A percentile compares a stretch with the other conserved stretches of the same genome.
Evolutionary conservation across 129 eudicot genomes (phyloP).

Genomic region (Tagetes patula): DNA sequence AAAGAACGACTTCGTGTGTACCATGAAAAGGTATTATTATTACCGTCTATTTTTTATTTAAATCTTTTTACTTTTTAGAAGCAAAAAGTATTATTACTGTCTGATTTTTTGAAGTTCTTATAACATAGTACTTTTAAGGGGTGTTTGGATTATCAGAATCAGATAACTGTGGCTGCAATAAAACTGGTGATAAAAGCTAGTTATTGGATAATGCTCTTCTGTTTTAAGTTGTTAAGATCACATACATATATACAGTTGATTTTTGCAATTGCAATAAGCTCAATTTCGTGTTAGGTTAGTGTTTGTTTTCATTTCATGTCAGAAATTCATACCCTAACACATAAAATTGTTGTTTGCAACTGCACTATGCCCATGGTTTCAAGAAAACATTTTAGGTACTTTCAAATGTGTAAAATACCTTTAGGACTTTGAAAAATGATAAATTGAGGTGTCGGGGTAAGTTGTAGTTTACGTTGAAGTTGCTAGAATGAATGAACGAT

Average conservation of each 20-base stretch:
- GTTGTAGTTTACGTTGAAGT: neutral
- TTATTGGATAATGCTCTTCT: too few species aligned
- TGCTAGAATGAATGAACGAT: neutral
- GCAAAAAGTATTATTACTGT: neutral
- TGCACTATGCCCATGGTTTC: neutral
- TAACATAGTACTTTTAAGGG: too few species aligned
- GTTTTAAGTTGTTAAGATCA: neutral
- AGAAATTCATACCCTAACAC: too few species aligned
- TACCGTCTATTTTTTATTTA: too few species aligned
- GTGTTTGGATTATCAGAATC: too few species aligned
- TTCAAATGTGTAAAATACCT: conserved; percentile 18
- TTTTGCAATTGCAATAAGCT: too few species aligned
- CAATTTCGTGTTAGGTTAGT: too few species aligned
- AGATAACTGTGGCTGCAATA: too few species aligned
- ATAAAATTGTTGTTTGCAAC: too few species aligned
- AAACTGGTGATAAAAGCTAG: too few species aligned
- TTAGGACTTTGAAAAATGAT: conserved; percentile 11
- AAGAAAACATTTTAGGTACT: neutral
- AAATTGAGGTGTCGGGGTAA: neutral
- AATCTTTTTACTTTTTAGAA: too few species aligned
- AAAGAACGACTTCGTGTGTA: conserved; percentile 78
- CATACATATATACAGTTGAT: neutral
- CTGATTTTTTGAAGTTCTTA: neutral
- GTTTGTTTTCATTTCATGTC: too few species aligned
- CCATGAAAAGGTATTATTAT: conserved; percentile 62